Evolutionary conservation across 2,329 filamentous ascomycete genomes (phyloP), one percentile per base, ranked within the genome.

Genomic region (Colletotrichum magnum): DNA sequence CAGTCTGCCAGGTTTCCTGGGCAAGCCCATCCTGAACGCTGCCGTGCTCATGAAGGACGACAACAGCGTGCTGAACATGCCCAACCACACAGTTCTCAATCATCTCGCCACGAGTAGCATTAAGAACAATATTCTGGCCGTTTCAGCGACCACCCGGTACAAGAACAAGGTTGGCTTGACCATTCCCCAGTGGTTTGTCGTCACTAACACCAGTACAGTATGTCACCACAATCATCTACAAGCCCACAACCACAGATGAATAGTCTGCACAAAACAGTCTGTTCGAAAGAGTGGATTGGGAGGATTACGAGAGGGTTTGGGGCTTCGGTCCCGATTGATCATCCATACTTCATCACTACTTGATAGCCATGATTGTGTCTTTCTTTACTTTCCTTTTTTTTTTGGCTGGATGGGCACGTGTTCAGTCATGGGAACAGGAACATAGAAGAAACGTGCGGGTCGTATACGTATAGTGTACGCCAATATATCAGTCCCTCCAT

Each of bases 71-170:
- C 84, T 99, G 72, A 96, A 94, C 74, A 95, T 98, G 88, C 96
- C 96, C 15, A 99, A 98, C 76, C 95, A 99, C 77, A 98, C 96
- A 0, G 94, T 98, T 39, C 84, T 99, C 72, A 99, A 99, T 74
- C 96, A 99, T 80, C 85, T 99, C 74, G 95, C 95, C 57, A 99
- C 96, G 3, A 98, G 95, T 81, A 98, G 95, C 80, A 99, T 99
- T 81, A 98, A 97, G 84, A 94, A 97, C 74, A 95, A 95, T 72
- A 93, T 98, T 28, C 86, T 99, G 72, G 96, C 96, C 41, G 97
- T 97, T 6, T 98, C 95, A 76, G 95, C 94, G 15, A 99, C 96
- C 5, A 99, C 96, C n/a, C 89, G 96, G 79, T 99, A 98, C 80
- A 97, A 94, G 84, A 92, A 93, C 81, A 99, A 99, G 90, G 94